phyloP scores from a whole-genome alignment of 1,139 yeast species.

The Hyphopichia fennica region DNA sequence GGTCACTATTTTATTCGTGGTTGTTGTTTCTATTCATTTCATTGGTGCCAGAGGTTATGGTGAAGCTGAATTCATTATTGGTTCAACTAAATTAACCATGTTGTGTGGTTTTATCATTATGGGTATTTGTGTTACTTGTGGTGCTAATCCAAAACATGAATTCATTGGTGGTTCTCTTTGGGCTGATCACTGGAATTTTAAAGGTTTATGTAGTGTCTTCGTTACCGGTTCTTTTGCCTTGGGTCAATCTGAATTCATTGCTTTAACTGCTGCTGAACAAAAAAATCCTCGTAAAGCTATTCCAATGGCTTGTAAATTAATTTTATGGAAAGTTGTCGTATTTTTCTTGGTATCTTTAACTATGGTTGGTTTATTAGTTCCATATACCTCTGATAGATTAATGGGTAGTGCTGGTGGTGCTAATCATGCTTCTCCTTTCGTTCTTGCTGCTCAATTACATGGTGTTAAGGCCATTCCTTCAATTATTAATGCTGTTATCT shows the following conservation, averaged over 20 bases:
- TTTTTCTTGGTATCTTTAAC: conserved; percentile 43
- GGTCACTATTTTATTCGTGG: conserved; percentile 38
- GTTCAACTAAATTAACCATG: conserved; percentile 36
- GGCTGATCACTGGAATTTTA: conserved; percentile 39
- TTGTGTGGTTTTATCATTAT: conserved; percentile 40
- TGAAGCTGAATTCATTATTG: conserved; percentile 44
- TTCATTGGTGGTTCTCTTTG: conserved; percentile 50
- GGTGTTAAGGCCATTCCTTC: conserved; percentile 40
- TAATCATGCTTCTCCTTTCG: conserved; percentile 45
- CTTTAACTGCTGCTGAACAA: conserved; percentile 44
- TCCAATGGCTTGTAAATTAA: conserved; percentile 43
- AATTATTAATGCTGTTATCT: conserved; percentile 44
- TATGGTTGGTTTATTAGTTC: conserved; percentile 45
- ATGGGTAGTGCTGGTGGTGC: conserved; percentile 39
- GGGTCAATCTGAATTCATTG: conserved; percentile 43
- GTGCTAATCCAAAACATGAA: conserved; percentile 36
- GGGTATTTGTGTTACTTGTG: conserved; percentile 40
- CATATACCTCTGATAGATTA: conserved; percentile 36
- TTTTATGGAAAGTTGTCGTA: conserved; percentile 37
- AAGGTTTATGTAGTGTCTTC: conserved; percentile 41
- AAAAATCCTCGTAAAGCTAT: conserved; percentile 40
- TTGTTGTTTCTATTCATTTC: conserved; percentile 34
- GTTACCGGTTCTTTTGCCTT: conserved; percentile 40
- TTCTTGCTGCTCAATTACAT: conserved; percentile 43
- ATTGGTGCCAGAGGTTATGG: conserved; percentile 46